phyloP scores from a whole-genome alignment of 164 flowering plant species.

The Taxillus chinensis region DNA sequence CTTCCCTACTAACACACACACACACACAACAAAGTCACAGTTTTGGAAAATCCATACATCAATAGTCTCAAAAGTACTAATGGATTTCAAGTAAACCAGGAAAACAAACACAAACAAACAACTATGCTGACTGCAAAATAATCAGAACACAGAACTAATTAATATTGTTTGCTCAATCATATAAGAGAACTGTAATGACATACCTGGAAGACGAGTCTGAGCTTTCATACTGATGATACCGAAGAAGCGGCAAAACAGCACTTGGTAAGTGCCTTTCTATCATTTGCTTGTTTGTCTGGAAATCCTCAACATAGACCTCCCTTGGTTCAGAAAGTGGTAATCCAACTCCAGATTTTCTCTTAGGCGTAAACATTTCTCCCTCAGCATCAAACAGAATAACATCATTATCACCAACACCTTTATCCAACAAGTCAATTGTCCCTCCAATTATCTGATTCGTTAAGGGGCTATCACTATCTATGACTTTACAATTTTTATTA shows the following conservation, averaged over 20 bases:
- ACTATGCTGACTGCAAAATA: too few relatives aligned
- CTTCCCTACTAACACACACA: too few relatives aligned
- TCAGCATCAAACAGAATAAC: slow-evolving; percentile 21
- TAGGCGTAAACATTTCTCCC: slow-evolving; percentile 11
- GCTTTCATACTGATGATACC: slow-evolving; percentile 65
- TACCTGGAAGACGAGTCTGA: slow-evolving; percentile 93
- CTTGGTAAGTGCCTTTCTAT: slow-evolving; percentile 46
- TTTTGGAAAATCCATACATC: not conserved
- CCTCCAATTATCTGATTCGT: too few relatives aligned
- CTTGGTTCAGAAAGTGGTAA: slow-evolving; percentile 23
- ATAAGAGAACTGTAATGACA: too few relatives aligned
- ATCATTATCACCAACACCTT: too few relatives aligned
- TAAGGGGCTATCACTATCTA: slow-evolving; percentile 7
- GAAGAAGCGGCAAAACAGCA: slow-evolving; percentile 57
- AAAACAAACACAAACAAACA: too few relatives aligned
- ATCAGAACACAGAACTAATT: too few relatives aligned
- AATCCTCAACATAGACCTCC: slow-evolving; percentile 25
- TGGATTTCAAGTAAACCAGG: too few relatives aligned
- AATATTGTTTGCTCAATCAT: too few relatives aligned
- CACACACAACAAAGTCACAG: not conserved
- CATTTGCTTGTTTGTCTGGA: slow-evolving; percentile 25
- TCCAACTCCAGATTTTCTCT: slow-evolving; percentile 20
- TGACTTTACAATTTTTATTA: slow-evolving; percentile 18
- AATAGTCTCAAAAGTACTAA: not conserved
- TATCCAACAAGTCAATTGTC: too few relatives aligned